Percentiles rank a stretch among this genome's conserved stretches.
Evolutionary conservation across 345 rosid genomes (phyloP).

Genomic region (Moricandia arvensis): DNA sequence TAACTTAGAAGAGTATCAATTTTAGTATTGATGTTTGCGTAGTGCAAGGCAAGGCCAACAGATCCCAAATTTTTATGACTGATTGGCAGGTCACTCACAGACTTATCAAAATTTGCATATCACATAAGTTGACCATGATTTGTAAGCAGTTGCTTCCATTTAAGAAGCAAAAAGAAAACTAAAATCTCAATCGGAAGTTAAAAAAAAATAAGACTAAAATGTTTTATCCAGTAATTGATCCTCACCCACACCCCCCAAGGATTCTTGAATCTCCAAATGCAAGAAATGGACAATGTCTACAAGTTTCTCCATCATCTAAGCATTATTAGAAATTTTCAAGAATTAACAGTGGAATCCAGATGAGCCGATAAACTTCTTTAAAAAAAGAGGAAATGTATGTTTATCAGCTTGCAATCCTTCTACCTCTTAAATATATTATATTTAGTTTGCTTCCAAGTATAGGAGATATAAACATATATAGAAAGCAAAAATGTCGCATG

Average conservation of each 20-base stretch:
- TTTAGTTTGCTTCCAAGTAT: no score
- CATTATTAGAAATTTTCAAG: constrained; percentile 6
- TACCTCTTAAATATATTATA: no score
- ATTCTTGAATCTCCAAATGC: constrained; percentile 88
- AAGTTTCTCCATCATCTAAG: constrained; percentile 92
- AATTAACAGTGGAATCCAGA: constrained; percentile 6
- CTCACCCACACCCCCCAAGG: constrained; percentile 83
- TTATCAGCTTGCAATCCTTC: constrained; percentile 10
- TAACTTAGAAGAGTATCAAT: constrained; percentile 89
- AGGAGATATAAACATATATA: no score
- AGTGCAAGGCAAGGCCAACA: constrained; percentile 96
- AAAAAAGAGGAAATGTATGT: neutral
- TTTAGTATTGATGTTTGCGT: constrained; percentile 88
- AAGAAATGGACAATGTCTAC: constrained; percentile 90
- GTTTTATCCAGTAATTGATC: constrained; percentile 10
- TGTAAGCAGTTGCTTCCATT: neutral
- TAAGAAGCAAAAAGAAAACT: constrained; percentile 13
- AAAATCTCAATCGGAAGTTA: neutral
- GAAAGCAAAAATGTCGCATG: no score
- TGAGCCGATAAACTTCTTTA: neutral
- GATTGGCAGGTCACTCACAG: constrained; percentile 40
- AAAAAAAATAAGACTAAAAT: neutral
- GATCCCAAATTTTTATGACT: constrained; percentile 68
- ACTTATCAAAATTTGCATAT: constrained; percentile 62
- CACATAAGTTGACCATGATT: constrained; percentile 1